A percentile compares a stretch with the other conserved stretches of the same genome.
Evolutionary conservation across 192 early-diverging fungal species (phyloP).

Genomic region (Coemansia sp.): DNA sequence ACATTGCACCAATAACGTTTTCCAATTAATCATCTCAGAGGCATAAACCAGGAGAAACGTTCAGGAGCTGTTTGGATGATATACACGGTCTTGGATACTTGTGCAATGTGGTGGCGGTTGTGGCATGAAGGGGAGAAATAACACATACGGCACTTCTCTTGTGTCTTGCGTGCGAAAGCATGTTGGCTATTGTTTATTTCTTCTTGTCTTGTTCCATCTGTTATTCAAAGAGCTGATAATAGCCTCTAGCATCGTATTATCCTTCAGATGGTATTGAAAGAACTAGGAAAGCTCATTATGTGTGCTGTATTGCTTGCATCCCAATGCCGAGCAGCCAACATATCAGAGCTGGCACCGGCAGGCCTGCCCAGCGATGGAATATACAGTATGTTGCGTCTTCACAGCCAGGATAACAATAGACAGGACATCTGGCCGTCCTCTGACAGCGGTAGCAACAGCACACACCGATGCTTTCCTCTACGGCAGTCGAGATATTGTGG

Average conservation of each 20-base stretch:
- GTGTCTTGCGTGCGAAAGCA: neutral
- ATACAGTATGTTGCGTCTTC: constrained; percentile 4
- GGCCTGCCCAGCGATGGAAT: constrained; percentile 3
- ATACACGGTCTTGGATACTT: too few relatives aligned
- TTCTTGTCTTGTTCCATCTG: neutral
- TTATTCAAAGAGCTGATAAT: neutral
- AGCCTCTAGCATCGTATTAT: neutral
- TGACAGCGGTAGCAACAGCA: neutral
- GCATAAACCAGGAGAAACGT: neutral
- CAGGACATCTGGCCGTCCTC: neutral
- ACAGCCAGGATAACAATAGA: neutral
- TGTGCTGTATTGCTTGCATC: neutral
- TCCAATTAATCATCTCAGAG: neutral
- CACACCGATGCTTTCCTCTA: constrained; percentile 32
- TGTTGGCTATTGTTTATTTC: neutral
- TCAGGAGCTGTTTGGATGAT: neutral
- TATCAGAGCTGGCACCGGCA: too few relatives aligned
- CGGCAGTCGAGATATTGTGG: constrained; percentile 34
- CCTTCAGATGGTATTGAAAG: neutral
- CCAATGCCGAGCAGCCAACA: neutral
- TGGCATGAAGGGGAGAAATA: neutral
- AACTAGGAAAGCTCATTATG: neutral
- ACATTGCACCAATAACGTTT: neutral
- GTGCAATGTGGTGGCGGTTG: too few relatives aligned
- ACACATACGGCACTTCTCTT: neutral